Percentiles rank a stretch among this genome's conserved stretches.
Evolutionary conservation across 331 rosid species (phyloP).

Genomic region (Malus hybrid): DNA sequence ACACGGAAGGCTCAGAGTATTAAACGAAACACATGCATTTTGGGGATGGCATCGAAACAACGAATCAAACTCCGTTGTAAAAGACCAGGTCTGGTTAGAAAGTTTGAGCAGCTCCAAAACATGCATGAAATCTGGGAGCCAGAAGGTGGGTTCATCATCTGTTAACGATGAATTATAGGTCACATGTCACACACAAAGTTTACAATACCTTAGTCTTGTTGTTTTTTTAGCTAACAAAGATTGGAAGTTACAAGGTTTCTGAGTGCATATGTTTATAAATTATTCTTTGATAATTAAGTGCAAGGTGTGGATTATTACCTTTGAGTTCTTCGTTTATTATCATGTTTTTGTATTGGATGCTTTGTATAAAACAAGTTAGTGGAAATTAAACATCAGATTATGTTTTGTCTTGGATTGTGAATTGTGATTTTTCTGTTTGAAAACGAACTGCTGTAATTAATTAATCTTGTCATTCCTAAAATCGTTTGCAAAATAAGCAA

Average conservation of each 20-base stretch:
- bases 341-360: neutral
- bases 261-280: neutral
- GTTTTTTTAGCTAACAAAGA: neutral
- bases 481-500: neutral
- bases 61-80: constrained; percentile 37
- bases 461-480: neutral
- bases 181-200: neutral
- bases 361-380: neutral
- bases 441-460: neutral
- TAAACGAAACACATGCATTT: constrained; percentile 57
- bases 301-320: neutral
- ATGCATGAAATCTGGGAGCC: constrained; percentile 18
- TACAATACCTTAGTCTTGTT: neutral
- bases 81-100: constrained; percentile 44
- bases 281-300: neutral
- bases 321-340: neutral
- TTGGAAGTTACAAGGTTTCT: neutral
- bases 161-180: constrained; percentile 33
- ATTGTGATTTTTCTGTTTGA: neutral
- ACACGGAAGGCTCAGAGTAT: constrained; percentile 57
- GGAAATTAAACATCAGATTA: neutral
- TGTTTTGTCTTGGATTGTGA: neutral
- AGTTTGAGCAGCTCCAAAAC: constrained; percentile 29
- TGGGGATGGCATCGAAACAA: constrained; percentile 90
- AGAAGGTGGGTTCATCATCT: neutral